A percentile compares a stretch with the other conserved stretches of the same genome.
Conservation (phyloP, 2,329 filamentous ascomycete species). For the Colletotrichum sp. region DNA sequence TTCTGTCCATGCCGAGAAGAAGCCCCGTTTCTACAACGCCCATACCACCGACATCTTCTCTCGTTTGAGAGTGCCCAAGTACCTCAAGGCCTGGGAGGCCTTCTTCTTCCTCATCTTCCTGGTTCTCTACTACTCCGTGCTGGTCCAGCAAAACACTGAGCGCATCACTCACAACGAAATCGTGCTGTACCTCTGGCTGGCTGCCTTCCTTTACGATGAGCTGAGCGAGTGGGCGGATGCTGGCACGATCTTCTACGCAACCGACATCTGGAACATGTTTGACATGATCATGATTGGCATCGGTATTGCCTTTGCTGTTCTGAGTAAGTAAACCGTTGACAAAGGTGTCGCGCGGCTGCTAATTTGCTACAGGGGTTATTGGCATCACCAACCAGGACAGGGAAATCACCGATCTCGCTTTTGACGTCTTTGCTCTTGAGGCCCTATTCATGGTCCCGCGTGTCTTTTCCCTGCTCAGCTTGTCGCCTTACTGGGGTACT, state of each 20-base stretch:
- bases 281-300: constrained; percentile 77
- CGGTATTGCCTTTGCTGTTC: constrained; percentile 71
- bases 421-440: constrained; percentile 88
- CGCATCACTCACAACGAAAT: constrained; percentile 73
- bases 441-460: constrained; percentile 89
- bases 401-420: constrained; percentile 76
- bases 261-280: constrained; percentile 82
- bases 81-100: constrained; percentile 85
- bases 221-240: constrained; percentile 85
- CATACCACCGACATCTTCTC: constrained; percentile 74
- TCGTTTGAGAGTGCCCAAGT: constrained; percentile 78
- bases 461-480: constrained; percentile 83
- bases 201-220: constrained; percentile 87
- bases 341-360: constrained; percentile 4
- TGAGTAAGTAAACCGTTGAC: constrained; percentile 60
- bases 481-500: constrained; percentile 91
- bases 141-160: constrained; percentile 73
- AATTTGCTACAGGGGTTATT: constrained; percentile 57
- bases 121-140: constrained; percentile 83
- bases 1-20: constrained; percentile 75
- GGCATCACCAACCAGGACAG: constrained; percentile 67
- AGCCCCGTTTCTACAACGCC: constrained; percentile 76
- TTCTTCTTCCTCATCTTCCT: constrained; percentile 81
- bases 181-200: constrained; percentile 83
- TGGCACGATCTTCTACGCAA: constrained; percentile 83